Evolutionary conservation across 208 protist genomes (phyloP).

Genomic region (Trypanosoma rangeli): DNA sequence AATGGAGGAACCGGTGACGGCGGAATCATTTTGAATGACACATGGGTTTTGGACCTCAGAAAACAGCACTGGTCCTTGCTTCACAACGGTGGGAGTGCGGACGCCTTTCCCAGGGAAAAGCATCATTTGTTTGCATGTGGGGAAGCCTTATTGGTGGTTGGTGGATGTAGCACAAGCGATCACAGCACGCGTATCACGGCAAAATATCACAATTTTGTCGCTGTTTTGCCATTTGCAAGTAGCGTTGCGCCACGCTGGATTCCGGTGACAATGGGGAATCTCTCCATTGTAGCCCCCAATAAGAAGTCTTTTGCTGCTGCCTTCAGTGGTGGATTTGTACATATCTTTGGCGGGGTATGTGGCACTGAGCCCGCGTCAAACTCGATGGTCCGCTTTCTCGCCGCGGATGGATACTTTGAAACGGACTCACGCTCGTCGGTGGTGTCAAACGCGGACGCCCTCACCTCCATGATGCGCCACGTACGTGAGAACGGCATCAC

Average conservation of each 20-base stretch:
- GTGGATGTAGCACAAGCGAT: constrained; percentile 55
- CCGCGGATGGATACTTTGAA: constrained; percentile 73
- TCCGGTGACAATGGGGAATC: constrained; percentile 79
- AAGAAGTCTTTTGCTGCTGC: constrained; percentile 73
- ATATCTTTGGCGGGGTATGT: constrained; percentile 76
- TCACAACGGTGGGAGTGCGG: constrained; percentile 58
- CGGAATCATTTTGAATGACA: constrained; percentile 50
- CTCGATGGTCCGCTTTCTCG: constrained; percentile 74
- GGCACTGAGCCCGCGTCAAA: constrained; percentile 69
- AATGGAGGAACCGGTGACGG: constrained; percentile 55
- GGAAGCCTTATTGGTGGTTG: constrained; percentile 67
- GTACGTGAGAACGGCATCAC: constrained; percentile 34
- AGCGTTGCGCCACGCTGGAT: constrained; percentile 61
- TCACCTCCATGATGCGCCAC: constrained; percentile 34
- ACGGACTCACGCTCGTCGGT: constrained; percentile 30
- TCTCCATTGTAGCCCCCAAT: constrained; percentile 55
- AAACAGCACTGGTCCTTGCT: constrained; percentile 51
- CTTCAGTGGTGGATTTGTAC: constrained; percentile 79
- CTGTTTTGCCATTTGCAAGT: constrained; percentile 52
- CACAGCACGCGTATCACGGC: constrained; percentile 39
- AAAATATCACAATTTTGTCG: constrained; percentile 74
- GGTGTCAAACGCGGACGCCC: constrained; percentile 25
- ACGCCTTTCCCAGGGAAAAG: constrained; percentile 62
- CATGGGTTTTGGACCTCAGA: constrained; percentile 64
- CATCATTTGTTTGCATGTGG: constrained; percentile 74